Conservation (phyloP, 805 yeast genomes). For the Ogataea neopini region DNA sequence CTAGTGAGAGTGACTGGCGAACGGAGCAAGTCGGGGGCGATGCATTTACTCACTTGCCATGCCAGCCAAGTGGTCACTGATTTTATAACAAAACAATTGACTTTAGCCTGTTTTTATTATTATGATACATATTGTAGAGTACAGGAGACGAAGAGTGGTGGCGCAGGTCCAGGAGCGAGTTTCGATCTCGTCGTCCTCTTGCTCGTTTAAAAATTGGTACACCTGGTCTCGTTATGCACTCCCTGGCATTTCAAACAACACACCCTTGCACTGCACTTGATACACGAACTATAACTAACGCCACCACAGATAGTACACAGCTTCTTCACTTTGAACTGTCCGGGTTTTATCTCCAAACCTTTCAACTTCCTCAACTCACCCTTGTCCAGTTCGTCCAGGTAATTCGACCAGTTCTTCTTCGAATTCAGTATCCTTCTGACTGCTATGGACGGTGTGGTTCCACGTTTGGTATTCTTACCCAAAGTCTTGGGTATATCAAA, state of each 20-base stretch:
- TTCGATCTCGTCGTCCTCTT: too few species aligned
- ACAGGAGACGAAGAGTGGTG: too few species aligned
- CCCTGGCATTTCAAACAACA: constrained; percentile 43
- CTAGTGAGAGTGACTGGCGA: constrained; percentile 26
- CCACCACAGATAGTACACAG: constrained; percentile 50
- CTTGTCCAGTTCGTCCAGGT: constrained; percentile 44
- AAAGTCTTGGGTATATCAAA: constrained; percentile 41
- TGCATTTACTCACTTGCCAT: too few species aligned
- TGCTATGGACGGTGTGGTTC: constrained; percentile 32
- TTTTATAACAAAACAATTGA: too few species aligned
- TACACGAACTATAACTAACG: constrained; percentile 41
- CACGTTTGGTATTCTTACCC: constrained; percentile 22
- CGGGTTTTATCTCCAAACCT: constrained; percentile 34
- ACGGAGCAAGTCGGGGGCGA: neutral
- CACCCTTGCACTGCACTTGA: constrained; percentile 42
- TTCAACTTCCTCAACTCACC: constrained; percentile 34
- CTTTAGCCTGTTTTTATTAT: too few species aligned
- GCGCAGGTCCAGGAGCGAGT: too few species aligned
- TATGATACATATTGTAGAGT: neutral
- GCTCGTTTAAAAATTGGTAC: constrained; percentile 33
- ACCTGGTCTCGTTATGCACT: constrained; percentile 46
- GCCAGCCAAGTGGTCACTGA: too few species aligned
- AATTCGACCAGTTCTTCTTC: constrained; percentile 42
- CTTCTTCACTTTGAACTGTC: constrained; percentile 39
- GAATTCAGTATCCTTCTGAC: constrained; percentile 42